Conservation (phyloP, 2,329 filamentous ascomycete genomes). For the Aspergillus fructus region DNA sequence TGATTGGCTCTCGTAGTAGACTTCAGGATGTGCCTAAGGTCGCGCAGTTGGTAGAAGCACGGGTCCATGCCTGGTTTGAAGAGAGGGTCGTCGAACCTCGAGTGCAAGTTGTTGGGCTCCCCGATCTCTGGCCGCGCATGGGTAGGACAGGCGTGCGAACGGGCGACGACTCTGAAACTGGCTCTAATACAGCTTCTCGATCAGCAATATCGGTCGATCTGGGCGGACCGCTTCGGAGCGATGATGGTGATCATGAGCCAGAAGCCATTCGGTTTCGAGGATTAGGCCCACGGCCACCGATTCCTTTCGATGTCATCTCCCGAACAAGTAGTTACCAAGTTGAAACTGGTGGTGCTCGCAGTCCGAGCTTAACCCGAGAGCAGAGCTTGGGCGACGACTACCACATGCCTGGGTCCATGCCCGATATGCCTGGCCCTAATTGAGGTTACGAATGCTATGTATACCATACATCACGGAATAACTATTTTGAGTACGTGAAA, state of each 20-base stretch:
- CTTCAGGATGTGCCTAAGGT: conserved; percentile 67
- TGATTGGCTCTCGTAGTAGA: conserved; percentile 62
- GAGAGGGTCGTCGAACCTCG: conserved; percentile 65
- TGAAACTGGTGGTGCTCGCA: conserved; percentile 31
- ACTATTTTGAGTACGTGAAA: not conserved
- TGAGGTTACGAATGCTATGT: conserved; percentile 17
- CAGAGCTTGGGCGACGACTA: conserved; percentile 35
- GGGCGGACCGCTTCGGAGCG: conserved; percentile 22
- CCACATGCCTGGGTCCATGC: conserved; percentile 42
- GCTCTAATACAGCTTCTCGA: conserved; percentile 32
- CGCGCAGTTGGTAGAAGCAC: conserved; percentile 63
- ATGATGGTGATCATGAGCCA: conserved; percentile 23
- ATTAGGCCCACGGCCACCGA: conserved; percentile 26
- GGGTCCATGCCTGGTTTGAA: conserved; percentile 67
- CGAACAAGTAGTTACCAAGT: conserved; percentile 36
- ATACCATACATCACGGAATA: conserved; percentile 4
- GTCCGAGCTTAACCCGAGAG: conserved; percentile 33
- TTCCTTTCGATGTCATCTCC: conserved; percentile 32
- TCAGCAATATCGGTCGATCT: conserved; percentile 30
- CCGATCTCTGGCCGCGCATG: conserved; percentile 62
- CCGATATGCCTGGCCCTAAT: conserved; percentile 23
- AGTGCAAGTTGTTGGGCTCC: conserved; percentile 64
- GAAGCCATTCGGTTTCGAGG: conserved; percentile 38
- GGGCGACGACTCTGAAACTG: conserved; percentile 43
- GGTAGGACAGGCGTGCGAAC: conserved; percentile 46